Evolutionary conservation across 176 grass and related monocot genomes (phyloP), one percentile per base, ranked within the genome.

Genomic region (Eleusine coracana): DNA sequence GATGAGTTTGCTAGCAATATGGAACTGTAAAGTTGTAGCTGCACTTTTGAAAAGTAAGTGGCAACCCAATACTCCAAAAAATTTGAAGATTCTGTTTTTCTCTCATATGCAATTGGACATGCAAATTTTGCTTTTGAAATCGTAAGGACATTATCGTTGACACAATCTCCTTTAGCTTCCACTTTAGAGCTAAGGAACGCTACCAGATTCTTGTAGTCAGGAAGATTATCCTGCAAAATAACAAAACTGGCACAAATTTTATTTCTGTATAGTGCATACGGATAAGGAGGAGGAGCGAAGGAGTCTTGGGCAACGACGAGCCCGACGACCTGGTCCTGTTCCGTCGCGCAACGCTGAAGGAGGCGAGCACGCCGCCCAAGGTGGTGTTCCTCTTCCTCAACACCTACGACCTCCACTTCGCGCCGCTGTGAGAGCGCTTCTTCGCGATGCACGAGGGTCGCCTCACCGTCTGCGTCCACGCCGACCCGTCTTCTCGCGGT

Each of bases 331-430:
- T 94, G 9, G 89, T 73, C 1, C 89, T 91, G 31, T 83, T 87
- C 81, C 84, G 92, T 0, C 92, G 92, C 40, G 89, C 37, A 7
- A 91, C 84, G 40, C 87, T 89, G 2, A 84, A 83, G 7, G 67
- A 34, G 0, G 40, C 52, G 58, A 7, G 5, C 5, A n/a, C 20
- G 3, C 54, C 72, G 28, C 86, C 90, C 37, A 97, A 97, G 88
- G 88, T 97, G 51, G 95, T 92, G 6, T 94, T 97, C 66, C 28
- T 97, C 21, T 97, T 97, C 84, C 84, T 97, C 5, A 94, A 92
- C 42, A 92, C 87, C 82, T 89, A 90, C 9, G 88, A 94, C 78
- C 88, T 98, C 83, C 78, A 82, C 70, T 94, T 98, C 88, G 84
- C 90, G 20, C 92, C 90, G 27, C 84, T 98, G 4, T 98, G 95